Evolutionary conservation across 306 rosid species (phyloP), one percentile per base, ranked within the genome.

Genomic region (Styphnolobium japonicum): DNA sequence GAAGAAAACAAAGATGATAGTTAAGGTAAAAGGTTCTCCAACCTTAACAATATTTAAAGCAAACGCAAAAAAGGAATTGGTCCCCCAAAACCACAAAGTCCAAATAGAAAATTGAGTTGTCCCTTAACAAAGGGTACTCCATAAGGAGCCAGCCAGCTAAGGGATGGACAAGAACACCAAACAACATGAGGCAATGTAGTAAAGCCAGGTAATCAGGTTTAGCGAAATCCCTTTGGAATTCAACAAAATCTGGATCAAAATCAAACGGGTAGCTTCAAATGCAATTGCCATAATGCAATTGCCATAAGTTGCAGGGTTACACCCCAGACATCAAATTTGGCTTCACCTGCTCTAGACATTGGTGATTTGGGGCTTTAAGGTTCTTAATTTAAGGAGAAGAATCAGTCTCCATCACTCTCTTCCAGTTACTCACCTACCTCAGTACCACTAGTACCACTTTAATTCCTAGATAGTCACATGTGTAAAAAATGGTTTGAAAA

Each of bases 171-270:
- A 75, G 75, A 90, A 90, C 34, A 31, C 83, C 22, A 90, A 80
- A 48, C 94, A 90, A 16, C 94, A 90, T 2, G 94, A 92, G 0
- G 92, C 92, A 1, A 90, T 86, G 11, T 90, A 90, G 78, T 88
- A 90, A 18, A 90, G 86, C 4, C 91, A 90, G 2, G 90, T 88
- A 25, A 90, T 90, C 1, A 92, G 94, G 53, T 90, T 90, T 73
- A 90, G 19, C 4, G 79, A 86, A 46, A 90, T 85, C 7, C 94
- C 94, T 48, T 87, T 90, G 0, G 92, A 89, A 36, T 83, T 85
- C 63, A 90, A 70, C 80, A 90, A 39, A 71, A 90, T 90, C 88
- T 88, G 92, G 36, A 90, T 88, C 84, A 90, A 27, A 4, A 90
- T 92, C 64, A 90, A 43, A 14, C 92, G 69, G 3, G 92, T 90